Conservation (phyloP, 2,329 filamentous ascomycete genomes). For the Diaporthe ampelina region DNA sequence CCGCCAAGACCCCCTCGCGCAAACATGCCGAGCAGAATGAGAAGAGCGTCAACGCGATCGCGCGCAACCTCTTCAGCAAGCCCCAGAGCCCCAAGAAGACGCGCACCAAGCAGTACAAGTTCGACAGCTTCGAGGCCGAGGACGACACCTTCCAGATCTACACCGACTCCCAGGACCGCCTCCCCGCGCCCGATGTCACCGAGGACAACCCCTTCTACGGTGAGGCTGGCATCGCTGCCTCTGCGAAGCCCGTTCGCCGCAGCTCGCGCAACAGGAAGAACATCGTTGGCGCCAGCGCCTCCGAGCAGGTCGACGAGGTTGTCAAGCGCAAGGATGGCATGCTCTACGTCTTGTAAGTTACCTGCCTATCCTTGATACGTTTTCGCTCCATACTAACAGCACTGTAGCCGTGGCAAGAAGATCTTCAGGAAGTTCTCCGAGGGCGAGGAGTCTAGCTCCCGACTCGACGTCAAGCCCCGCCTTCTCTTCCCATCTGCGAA, state of each 20-base stretch:
- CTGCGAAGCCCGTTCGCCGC: slow-evolving; percentile 61
- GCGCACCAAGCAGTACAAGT: slow-evolving; percentile 68
- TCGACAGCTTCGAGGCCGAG: slow-evolving; percentile 70
- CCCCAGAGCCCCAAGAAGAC: slow-evolving; percentile 69
- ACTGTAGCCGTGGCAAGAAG: slow-evolving; percentile 80
- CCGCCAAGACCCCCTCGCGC: slow-evolving; percentile 79
- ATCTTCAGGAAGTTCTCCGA: slow-evolving; percentile 78
- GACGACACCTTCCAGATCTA: slow-evolving; percentile 76
- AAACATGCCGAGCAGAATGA: slow-evolving; percentile 69
- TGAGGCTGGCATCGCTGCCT: slow-evolving; percentile 54
- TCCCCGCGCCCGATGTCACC: slow-evolving; percentile 77
- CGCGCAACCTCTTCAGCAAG: slow-evolving; percentile 71
- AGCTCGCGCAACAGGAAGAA: slow-evolving; percentile 65
- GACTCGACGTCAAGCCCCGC: slow-evolving; percentile 70
- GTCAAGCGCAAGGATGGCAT: slow-evolving; percentile 78
- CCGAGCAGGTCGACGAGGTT: slow-evolving; percentile 73
- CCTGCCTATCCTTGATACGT: neutral
- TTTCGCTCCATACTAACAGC: slow-evolving; percentile 20
- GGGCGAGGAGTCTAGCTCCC: slow-evolving; percentile 52
- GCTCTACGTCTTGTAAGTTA: slow-evolving; percentile 82
- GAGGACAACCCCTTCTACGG: slow-evolving; percentile 81
- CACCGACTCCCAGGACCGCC: slow-evolving; percentile 83
- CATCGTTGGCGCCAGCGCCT: slow-evolving; percentile 68
- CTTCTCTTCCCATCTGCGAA: slow-evolving; percentile 74
- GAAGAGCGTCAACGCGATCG: slow-evolving; percentile 66